Percentiles rank a stretch among this genome's conserved stretches.
phyloP scores from a whole-genome alignment of 139 green algal species.

The Chlorella sp. region DNA sequence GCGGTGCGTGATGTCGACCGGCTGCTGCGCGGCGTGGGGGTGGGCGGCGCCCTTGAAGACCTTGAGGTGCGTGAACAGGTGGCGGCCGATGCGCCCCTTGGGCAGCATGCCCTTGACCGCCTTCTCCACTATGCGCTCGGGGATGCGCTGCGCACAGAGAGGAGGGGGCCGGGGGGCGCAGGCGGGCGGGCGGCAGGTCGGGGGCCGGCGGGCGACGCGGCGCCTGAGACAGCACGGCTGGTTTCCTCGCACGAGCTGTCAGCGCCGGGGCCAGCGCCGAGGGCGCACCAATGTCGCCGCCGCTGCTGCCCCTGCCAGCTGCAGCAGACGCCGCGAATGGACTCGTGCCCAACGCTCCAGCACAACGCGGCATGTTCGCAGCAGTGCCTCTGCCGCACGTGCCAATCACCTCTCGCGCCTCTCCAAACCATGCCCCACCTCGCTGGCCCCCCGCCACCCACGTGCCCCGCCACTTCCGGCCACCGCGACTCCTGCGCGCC shows the following conservation, averaged over 20 bases:
- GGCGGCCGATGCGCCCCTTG: conserved; percentile 85
- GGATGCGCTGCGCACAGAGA: conserved; percentile 74
- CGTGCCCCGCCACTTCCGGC: too few species aligned
- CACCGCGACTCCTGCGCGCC: neutral
- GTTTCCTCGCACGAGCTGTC: too few species aligned
- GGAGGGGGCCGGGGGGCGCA: neutral
- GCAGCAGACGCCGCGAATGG: too few species aligned
- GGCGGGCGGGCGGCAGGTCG: neutral
- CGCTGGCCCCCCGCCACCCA: neutral
- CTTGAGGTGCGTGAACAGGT: conserved; percentile 95
- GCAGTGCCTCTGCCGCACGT: too few species aligned
- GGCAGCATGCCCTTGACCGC: conserved; percentile 98
- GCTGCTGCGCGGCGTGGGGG: conserved; percentile 93
- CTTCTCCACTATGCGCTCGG: conserved; percentile 97
- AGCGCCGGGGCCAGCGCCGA: too few species aligned
- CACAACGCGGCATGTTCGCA: too few species aligned
- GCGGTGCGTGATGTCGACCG: conserved; percentile 83
- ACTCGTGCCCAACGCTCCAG: too few species aligned
- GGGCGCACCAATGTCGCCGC: too few species aligned
- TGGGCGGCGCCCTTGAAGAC: conserved; percentile 89
- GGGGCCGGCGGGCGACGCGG: neutral
- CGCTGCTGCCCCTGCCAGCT: too few species aligned
- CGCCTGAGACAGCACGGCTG: too few species aligned
- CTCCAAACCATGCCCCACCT: neutral
- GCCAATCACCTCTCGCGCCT: too few species aligned